Conservation (phyloP, 805 yeast genomes). For the Kodamaea restingae region DNA sequence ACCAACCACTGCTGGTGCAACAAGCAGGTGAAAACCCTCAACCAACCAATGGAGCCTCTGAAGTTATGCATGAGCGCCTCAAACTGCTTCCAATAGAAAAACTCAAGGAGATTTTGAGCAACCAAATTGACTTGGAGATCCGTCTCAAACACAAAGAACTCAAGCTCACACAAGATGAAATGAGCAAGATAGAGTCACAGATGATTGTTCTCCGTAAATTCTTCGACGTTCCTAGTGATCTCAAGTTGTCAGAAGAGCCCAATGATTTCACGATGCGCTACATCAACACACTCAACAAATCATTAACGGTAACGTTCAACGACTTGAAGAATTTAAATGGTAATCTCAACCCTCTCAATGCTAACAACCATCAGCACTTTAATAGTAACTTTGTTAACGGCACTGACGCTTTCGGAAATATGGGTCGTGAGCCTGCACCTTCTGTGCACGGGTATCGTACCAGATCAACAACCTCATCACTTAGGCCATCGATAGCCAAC, state of each 20-base stretch:
- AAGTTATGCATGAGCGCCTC: slow-evolving; percentile 4
- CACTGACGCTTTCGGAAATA: not conserved
- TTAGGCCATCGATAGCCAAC: slow-evolving; percentile 48
- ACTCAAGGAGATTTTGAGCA: slow-evolving; percentile 32
- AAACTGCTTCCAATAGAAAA: slow-evolving; percentile 17
- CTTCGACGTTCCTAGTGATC: slow-evolving; percentile 38
- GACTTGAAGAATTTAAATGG: slow-evolving; percentile 17
- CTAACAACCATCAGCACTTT: slow-evolving; percentile 5
- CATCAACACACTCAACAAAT: slow-evolving; percentile 31
- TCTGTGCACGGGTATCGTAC: slow-evolving; percentile 33
- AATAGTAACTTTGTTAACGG: slow-evolving; percentile 8
- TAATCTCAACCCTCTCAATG: slow-evolving; percentile 2
- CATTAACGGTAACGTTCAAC: slow-evolving; percentile 32
- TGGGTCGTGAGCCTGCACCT: slow-evolving; percentile 6
- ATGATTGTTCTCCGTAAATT: slow-evolving; percentile 48
- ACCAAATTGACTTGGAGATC: slow-evolving; percentile 57
- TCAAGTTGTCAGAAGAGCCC: slow-evolving; percentile 41
- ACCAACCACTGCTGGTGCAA: not conserved
- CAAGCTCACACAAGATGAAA: slow-evolving; percentile 47
- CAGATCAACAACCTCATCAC: slow-evolving; percentile 48
- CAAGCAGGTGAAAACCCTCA: not conserved
- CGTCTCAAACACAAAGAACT: slow-evolving; percentile 57
- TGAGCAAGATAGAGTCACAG: slow-evolving; percentile 55
- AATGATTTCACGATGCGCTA: slow-evolving; percentile 43
- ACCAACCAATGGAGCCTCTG: not conserved